phyloP scores from a whole-genome alignment of 2,329 filamentous ascomycete genomes.

The Aureobasidium sp. region DNA sequence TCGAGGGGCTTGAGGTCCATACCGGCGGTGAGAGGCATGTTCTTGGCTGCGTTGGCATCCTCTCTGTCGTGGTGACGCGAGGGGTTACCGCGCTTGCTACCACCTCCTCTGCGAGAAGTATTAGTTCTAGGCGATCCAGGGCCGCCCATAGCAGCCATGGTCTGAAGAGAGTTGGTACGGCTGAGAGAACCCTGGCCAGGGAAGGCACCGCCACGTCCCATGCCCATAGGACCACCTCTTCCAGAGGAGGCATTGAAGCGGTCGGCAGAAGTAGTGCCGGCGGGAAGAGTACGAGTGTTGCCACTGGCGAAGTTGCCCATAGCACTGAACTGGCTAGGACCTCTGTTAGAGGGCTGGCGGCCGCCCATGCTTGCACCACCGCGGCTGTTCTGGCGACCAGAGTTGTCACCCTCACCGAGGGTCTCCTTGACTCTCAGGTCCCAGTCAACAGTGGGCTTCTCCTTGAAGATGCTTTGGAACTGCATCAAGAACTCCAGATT shows the following conservation, averaged over 20 bases:
- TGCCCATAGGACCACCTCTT: constrained; percentile 25
- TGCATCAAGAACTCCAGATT: constrained; percentile 92
- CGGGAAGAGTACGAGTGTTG: constrained; percentile 52
- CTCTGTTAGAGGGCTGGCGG: constrained; percentile 27
- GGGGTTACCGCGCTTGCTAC: constrained; percentile 53
- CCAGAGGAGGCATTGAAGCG: constrained; percentile 49
- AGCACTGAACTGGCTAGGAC: constrained; percentile 19
- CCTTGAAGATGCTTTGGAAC: constrained; percentile 92
- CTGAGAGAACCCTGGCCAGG: constrained; percentile 60
- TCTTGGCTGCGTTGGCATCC: constrained; percentile 67
- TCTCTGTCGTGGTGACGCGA: constrained; percentile 44
- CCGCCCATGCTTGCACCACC: constrained; percentile 42
- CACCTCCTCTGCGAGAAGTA: constrained; percentile 45
- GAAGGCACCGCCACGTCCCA: constrained; percentile 54
- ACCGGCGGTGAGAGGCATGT: constrained; percentile 84
- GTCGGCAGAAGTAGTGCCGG: constrained; percentile 70
- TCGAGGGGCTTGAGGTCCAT: constrained; percentile 75
- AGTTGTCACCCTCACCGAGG: constrained; percentile 46
- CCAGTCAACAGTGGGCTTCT: constrained; percentile 93
- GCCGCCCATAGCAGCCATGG: constrained; percentile 50
- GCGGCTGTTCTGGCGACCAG: constrained; percentile 53
- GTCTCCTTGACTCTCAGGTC: constrained; percentile 78
- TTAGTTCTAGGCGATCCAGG: constrained; percentile 62
- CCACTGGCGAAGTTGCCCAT: constrained; percentile 14
- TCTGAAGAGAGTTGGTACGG: constrained; percentile 54